Evolutionary conservation across 2,329 filamentous ascomycete genomes (phyloP), one percentile per base, ranked within the genome.

Genomic region (Alternaria incomplexa): DNA sequence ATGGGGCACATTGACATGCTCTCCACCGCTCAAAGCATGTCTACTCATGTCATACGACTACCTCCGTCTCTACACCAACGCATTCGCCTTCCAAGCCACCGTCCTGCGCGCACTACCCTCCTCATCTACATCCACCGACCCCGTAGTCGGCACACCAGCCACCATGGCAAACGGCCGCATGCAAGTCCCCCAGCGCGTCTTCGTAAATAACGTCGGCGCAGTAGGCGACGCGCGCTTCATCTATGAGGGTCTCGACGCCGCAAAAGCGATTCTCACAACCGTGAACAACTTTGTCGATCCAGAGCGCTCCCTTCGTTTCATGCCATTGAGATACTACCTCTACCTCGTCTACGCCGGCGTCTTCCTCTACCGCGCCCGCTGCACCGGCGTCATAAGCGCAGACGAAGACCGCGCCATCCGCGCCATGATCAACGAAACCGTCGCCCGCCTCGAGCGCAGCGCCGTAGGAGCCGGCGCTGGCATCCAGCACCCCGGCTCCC

Each of bases 21-120:
- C 89, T 1, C 84, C 87, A 1, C 86, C 87, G 6, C 85, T 92
- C 66, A 91, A 91, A 74, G 87, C 88, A 4, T 90, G 87, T 6
- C 79, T 93, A 3, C 83, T 91, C 23, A 84, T 93, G 71, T 91
- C 89, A 0, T 92, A 91, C 71, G 89, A 92, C 68, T 93, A 92
- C 71, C 80, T 93, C 2, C 85, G 90, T 7, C 83, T 93, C 1
- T 93, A 93, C 75, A 91, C 90, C 53, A 92, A 91, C 62, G 90
- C 90, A 0, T 93, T 92, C 73, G 90, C 90, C 2, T 92, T 92
- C 68, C 90, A 93, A 73, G 90, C 90, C 3, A 91, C 89, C 1
- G 87, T 86, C 22, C 81, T 83, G 23, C 80, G 82, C 30, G 81
- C 81, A 13, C 67, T 83, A 0, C 80, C 81, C 7, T 66, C 76